phyloP scores from a whole-genome alignment of 208 protist species.

The Histomonas meleagridis region DNA sequence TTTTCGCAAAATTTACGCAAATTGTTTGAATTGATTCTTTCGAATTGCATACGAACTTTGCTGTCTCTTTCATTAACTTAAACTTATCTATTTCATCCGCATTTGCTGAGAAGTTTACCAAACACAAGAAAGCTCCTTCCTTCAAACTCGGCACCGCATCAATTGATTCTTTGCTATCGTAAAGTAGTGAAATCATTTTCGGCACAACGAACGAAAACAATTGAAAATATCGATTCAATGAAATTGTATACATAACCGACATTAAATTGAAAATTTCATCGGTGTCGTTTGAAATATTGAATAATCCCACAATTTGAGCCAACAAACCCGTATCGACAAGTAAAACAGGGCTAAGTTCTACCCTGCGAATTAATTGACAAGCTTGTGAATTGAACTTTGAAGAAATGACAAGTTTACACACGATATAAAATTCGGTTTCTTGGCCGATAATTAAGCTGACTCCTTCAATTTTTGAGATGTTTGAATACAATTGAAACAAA shows the following conservation, averaged over 20 bases:
- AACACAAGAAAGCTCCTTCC: neutral
- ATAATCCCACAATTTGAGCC: neutral
- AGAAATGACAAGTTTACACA: neutral
- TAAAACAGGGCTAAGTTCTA: neutral
- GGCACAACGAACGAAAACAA: neutral
- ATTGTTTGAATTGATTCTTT: neutral
- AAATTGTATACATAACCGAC: neutral
- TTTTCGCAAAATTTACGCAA: neutral
- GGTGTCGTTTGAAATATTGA: neutral
- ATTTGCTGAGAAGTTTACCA: neutral
- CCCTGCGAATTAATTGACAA: neutral
- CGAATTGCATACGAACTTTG: neutral
- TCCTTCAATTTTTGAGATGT: neutral
- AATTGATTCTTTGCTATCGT: neutral
- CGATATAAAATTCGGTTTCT: neutral
- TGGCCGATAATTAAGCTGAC: neutral
- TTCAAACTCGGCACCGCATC: too few species aligned
- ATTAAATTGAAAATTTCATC: neutral
- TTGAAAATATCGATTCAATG: neutral
- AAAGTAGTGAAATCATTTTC: neutral
- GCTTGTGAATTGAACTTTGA: neutral
- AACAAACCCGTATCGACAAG: neutral
- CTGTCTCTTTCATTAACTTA: neutral
- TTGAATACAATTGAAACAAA: neutral
- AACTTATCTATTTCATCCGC: neutral